Percentiles rank a stretch among this genome's conserved stretches.
Conservation (phyloP, 768 basidiomycete species). For the Serendipita sp. region DNA sequence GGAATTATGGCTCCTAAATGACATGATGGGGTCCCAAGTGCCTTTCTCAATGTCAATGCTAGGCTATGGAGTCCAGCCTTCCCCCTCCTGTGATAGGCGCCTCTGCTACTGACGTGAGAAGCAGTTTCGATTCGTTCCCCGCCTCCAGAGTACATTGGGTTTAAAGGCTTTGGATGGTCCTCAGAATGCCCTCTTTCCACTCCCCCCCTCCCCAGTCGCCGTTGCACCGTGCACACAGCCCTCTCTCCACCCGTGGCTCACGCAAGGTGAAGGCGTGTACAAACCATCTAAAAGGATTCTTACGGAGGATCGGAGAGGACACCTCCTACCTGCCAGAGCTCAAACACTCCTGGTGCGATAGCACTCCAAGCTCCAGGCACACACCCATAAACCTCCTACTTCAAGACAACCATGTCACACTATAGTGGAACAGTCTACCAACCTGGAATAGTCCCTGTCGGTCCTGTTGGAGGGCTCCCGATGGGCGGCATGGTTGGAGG, state of each 20-base stretch:
- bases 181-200: not conserved
- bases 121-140: no score
- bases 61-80: no score
- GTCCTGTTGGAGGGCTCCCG: not conserved
- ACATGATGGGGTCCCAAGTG: no score
- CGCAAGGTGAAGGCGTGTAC: not conserved
- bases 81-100: no score
- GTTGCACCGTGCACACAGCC: not conserved
- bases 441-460: not conserved
- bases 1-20: no score
- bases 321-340: no score
- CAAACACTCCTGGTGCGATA: not conserved
- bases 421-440: slow-evolving; percentile 2
- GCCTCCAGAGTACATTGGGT: no score
- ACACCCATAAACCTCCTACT: not conserved
- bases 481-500: not conserved
- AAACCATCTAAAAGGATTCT: not conserved
- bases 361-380: not conserved
- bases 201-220: not conserved
- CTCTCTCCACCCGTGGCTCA: not conserved
- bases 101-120: no score
- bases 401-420: not conserved
- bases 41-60: no score
- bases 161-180: no score
- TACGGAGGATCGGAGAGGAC: not conserved